phyloP scores from a whole-genome alignment of 441 rosid species.

The Euphorbia celastroides region DNA sequence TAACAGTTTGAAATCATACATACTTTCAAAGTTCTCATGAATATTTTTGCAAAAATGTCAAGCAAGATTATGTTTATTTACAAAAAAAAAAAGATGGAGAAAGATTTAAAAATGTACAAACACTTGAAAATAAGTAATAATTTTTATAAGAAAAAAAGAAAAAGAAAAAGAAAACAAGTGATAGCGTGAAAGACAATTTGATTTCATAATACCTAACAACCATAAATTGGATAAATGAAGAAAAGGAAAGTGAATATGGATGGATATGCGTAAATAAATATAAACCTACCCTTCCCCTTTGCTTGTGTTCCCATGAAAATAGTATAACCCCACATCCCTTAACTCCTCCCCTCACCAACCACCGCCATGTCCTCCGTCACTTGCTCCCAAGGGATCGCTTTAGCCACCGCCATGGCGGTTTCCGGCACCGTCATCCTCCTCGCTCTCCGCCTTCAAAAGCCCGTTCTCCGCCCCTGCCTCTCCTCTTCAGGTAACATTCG shows the following conservation, averaged over 20 bases:
- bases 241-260: neutral
- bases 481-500: constrained; percentile 37
- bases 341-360: neutral
- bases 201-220: too few relatives aligned
- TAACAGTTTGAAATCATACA: too few relatives aligned
- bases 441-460: constrained; percentile 53
- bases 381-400: constrained; percentile 41
- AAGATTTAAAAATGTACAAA: too few relatives aligned
- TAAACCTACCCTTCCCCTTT: neutral
- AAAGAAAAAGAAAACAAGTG: too few relatives aligned
- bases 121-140: too few relatives aligned
- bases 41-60: too few relatives aligned
- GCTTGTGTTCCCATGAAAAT: constrained; percentile 6
- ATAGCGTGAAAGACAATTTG: too few relatives aligned
- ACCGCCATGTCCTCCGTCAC: constrained; percentile 32
- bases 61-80: too few relatives aligned
- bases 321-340: neutral
- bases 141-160: too few relatives aligned
- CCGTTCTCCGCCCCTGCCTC: constrained; percentile 37
- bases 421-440: constrained; percentile 60
- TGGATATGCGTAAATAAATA: neutral
- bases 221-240: too few relatives aligned
- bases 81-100: too few relatives aligned
- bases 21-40: too few relatives aligned
- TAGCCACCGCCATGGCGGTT: constrained; percentile 65